phyloP scores from a whole-genome alignment of 2,329 filamentous ascomycete genomes.

The Cercospora sp. region DNA sequence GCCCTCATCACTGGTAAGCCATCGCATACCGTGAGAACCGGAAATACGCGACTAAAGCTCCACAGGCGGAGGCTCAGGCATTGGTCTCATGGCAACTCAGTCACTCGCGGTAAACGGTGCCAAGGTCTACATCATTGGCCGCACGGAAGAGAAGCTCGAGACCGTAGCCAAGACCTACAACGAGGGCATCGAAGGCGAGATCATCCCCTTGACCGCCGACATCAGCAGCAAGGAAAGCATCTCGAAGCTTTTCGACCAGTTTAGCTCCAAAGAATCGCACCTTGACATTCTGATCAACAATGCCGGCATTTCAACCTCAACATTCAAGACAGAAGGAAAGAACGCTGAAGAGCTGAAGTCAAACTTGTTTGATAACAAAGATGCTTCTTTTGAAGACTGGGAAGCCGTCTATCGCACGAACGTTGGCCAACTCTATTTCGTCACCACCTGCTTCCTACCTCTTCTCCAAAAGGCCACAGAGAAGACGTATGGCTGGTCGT shows the following conservation, averaged over 20 bases:
- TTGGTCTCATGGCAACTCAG: slow-evolving; percentile 51
- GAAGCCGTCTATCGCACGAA: slow-evolving; percentile 49
- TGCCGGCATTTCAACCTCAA: slow-evolving; percentile 47
- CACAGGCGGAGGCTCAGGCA: slow-evolving; percentile 48
- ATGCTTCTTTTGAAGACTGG: slow-evolving; percentile 48
- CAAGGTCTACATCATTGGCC: slow-evolving; percentile 52
- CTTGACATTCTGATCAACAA: slow-evolving; percentile 50
- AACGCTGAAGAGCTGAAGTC: slow-evolving; percentile 47
- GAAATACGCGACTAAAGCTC: background rate
- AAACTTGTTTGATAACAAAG: slow-evolving; percentile 48
- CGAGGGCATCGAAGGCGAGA: slow-evolving; percentile 48
- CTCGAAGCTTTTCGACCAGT: slow-evolving; percentile 44
- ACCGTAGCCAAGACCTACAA: slow-evolving; percentile 47
- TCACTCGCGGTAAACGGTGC: slow-evolving; percentile 43
- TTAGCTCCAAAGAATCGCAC: slow-evolving; percentile 47
- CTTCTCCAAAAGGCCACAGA: slow-evolving; percentile 48
- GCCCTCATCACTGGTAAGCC: slow-evolving; percentile 42
- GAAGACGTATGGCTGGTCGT: slow-evolving; percentile 45
- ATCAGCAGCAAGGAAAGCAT: slow-evolving; percentile 48
- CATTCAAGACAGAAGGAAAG: slow-evolving; percentile 41
- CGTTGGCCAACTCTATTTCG: slow-evolving; percentile 51
- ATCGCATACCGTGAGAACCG: background rate
- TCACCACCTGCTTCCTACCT: slow-evolving; percentile 50
- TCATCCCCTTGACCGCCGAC: slow-evolving; percentile 49
- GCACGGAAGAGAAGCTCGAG: slow-evolving; percentile 51